Evolutionary conservation across 2,329 filamentous ascomycete species (phyloP).

Genomic region (Epichloe glyceriae): DNA sequence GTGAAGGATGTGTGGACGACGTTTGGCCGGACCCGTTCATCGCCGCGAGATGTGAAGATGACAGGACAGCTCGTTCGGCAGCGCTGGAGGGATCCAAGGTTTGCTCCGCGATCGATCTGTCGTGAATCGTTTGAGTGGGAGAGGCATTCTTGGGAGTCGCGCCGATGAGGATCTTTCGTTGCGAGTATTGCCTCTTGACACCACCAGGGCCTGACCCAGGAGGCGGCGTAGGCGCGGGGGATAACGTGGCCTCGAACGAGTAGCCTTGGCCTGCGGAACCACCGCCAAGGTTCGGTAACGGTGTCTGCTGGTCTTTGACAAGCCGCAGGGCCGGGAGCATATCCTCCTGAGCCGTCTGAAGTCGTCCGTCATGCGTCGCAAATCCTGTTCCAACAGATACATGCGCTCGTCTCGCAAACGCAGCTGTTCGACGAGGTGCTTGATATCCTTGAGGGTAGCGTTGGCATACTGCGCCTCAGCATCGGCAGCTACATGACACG

Average conservation of each 20-base stretch:
- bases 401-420: slow-evolving; percentile 85
- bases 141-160: slow-evolving; percentile 63
- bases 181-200: slow-evolving; percentile 60
- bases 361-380: slow-evolving; percentile 75
- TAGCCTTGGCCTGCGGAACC: slow-evolving; percentile 25
- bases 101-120: slow-evolving; percentile 49
- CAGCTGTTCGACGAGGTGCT: slow-evolving; percentile 79
- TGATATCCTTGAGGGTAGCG: slow-evolving; percentile 87
- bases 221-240: slow-evolving; percentile 44
- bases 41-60: slow-evolving; percentile 56
- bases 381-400: slow-evolving; percentile 66
- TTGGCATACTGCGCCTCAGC: slow-evolving; percentile 73
- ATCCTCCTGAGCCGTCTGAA: slow-evolving; percentile 84
- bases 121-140: slow-evolving; percentile 59
- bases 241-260: slow-evolving; percentile 35
- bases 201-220: slow-evolving; percentile 35
- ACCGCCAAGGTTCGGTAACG: slow-evolving; percentile 47
- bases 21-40: slow-evolving; percentile 52
- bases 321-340: slow-evolving; percentile 81
- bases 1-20: slow-evolving; percentile 43
- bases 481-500: slow-evolving; percentile 57
- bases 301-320: slow-evolving; percentile 83
- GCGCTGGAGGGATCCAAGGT: slow-evolving; percentile 57
- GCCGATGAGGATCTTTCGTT: slow-evolving; percentile 61
- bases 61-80: slow-evolving; percentile 51